These are phyloP conservation scores for Malus sieversii DNA, from an alignment of 306 rosid genomes.

Conservation along the genomic window DNA sequence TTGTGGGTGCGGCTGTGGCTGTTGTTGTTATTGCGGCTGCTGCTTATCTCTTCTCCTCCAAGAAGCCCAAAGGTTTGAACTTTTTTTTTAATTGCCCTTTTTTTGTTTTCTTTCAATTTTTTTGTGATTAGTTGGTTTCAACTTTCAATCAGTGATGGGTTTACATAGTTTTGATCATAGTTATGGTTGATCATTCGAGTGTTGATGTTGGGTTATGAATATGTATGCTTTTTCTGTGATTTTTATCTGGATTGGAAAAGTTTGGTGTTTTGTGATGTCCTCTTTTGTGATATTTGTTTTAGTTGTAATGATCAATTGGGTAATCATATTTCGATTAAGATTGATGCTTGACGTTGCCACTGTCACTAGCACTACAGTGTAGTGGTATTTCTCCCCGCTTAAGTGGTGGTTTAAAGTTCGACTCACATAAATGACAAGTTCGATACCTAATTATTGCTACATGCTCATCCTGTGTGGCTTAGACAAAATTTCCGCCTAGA, in stretches of 20 bases:
- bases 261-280: background rate
- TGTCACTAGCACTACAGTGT: too few species aligned
- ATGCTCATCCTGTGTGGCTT: too few species aligned
- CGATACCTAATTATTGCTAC: too few species aligned
- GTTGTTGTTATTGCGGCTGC: conserved; percentile 50
- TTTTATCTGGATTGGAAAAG: background rate
- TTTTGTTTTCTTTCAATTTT: background rate
- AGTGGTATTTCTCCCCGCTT: too few species aligned
- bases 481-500: too few species aligned
- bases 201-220: background rate
- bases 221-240: background rate
- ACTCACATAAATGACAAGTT: too few species aligned
- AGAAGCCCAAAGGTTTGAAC: conserved; percentile 53
- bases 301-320: background rate
- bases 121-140: background rate
- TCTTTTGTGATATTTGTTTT: background rate
- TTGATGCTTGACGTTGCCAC: background rate
- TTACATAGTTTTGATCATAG: background rate
- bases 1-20: conserved; percentile 49
- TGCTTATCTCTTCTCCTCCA: conserved; percentile 54
- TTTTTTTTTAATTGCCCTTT: background rate
- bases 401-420: background rate
- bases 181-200: background rate
- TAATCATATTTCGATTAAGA: background rate
- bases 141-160: background rate